Evolutionary conservation across 2,329 filamentous ascomycete species (phyloP), one percentile per base, ranked within the genome.

Genomic region (Aspergillus novofumigatus): DNA sequence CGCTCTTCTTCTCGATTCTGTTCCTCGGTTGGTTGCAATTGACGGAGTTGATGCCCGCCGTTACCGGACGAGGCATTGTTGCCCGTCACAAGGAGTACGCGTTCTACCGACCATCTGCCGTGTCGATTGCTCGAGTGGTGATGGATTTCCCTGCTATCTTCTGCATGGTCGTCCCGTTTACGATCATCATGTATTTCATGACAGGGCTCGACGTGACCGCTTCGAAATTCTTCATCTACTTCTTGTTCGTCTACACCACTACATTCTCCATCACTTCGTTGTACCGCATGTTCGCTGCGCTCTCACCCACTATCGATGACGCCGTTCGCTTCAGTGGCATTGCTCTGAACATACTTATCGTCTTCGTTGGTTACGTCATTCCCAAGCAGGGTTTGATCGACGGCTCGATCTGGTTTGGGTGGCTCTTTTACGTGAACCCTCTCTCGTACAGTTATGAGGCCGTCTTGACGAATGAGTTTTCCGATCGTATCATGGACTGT

Each of bases 21-120:
- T 87, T 89, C 73, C 77, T 88, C 5, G 80, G 80, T 55, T 89
- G 86, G 86, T 79, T 94, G 4, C 89, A 92, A 59, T 76, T 95
- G 50, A 85, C 87, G 0, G 90, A 95, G 70, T 79, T 92, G 54
- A 91, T 90, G 82, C 88, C 87, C 61, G 89, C 89, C 48, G 86
- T 93, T 8, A 83, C 83, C 52, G 87, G 90, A 4, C 81, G 90
- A 55, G 80, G 80, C 0, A 86, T 94, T 20, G 91, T 83, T 61
- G 87, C 76, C 72, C 85, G 86, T 42, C 86, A 89, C 65, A 82
- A 83, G 51, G 82, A 86, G 35, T 89, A 88, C 65, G 86, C 85
- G 0, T 88, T 89, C 70, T 89, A 89, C 66, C 80, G 85, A n/a
- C 86, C 86, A 0, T 86, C 84, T 38, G 86, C 86, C 41, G 84